These are phyloP conservation scores for Fonsecaea pedrosoi DNA, from an alignment of 2,329 filamentous ascomycete species.

Conservation along the genomic window DNA sequence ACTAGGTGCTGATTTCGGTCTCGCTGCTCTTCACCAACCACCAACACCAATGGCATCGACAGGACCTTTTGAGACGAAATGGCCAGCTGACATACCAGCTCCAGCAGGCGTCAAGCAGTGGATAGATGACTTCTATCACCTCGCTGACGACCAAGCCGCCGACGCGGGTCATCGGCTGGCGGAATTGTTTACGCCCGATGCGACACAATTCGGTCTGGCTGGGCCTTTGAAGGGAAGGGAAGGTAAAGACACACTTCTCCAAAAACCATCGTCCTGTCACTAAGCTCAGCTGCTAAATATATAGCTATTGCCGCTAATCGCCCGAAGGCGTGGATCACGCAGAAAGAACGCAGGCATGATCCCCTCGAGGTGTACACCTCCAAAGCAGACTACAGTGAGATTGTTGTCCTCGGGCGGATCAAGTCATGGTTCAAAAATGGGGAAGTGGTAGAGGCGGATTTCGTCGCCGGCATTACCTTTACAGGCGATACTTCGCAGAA, in stretches of 20 bases:
- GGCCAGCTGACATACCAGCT: too few relatives aligned
- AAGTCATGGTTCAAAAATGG: conserved; percentile 10
- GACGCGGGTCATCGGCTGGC: background rate
- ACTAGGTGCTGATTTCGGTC: too few relatives aligned
- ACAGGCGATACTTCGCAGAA: background rate
- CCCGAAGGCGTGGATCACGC: background rate
- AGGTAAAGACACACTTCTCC: background rate
- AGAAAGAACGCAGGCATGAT: conserved; percentile 3
- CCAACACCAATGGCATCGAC: too few relatives aligned
- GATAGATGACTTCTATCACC: conserved; percentile 2
- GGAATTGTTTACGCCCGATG: background rate
- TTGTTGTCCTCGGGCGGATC: background rate
- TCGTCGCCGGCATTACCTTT: background rate
- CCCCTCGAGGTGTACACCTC: background rate
- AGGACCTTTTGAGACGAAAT: too few relatives aligned
- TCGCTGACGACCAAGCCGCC: background rate
- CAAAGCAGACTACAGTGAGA: conserved; percentile 7
- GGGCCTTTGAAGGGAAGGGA: conserved; percentile 2
- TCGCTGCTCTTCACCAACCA: too few relatives aligned
- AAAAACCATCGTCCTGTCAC: too few relatives aligned
- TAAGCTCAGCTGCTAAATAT: too few relatives aligned
- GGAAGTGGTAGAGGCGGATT: background rate
- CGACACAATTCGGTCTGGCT: background rate
- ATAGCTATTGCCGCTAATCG: conserved; percentile 3
- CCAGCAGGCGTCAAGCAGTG: background rate